Base-by-base conservation (phyloP, 331 rosid genomes). In the Ulmus americana region DNA sequence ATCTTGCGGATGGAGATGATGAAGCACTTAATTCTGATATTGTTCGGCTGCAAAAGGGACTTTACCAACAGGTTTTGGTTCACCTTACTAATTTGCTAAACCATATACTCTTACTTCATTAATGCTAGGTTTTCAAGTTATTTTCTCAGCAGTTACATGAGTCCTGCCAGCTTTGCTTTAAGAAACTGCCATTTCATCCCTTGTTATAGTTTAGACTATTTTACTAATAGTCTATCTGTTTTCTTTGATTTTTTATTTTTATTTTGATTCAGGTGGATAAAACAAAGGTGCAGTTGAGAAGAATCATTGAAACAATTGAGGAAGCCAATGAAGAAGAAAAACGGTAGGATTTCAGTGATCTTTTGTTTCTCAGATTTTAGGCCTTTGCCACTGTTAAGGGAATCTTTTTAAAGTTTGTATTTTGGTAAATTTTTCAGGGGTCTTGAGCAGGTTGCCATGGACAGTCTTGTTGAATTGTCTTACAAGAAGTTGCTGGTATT, bases 401-500 rank as follows among this genome's bases (percentile, higher is more conserved):
- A 54, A 60, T 64, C 38, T 63, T 66, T 18, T 57, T 61, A 39
- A 20, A 66, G 65, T 72, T 69, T 55, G 70, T 55, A 28, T 28
- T 57, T 44, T 61, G 55, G 61, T 64, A 38, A 13, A 55, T 46
- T 48, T 75, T 80, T 72, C 86, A 89, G 96, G 62, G 59, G 79
- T 73, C 90, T 80, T 35, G 92, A 91, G 80, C 81, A 85, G 72
- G 77, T 81, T 60, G 97, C 97, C 45, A 83, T 86, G 92, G 95
- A 84, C 52, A 79, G 76, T 71, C 95, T 91, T 65, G 80, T 88
- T 71, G 95, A 88, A 80, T 52, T 73, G 76, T 80, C 95, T 59
- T 88, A 82, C 71, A 78, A 79, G 77, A 91, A 91, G 79, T 80
- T 81, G 82, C 90, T 91, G 96, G 97, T 91, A 83, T 60, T 70